A percentile compares a stretch with the other conserved stretches of the same genome.
phyloP scores from a whole-genome alignment of 805 yeast species.

The Ogataea naganishii region DNA sequence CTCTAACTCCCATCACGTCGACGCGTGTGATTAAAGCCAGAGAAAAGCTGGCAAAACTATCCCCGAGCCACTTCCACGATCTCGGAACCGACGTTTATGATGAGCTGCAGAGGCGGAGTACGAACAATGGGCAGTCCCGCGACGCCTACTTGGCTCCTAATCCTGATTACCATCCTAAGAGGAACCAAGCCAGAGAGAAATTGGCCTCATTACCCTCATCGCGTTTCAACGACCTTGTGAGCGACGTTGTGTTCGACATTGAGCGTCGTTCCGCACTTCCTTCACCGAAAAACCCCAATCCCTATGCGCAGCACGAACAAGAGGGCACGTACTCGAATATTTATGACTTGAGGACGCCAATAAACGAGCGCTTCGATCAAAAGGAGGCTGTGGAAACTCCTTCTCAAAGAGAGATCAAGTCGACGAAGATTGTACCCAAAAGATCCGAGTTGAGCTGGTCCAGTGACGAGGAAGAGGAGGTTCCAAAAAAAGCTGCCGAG shows the following conservation, averaged over 20 bases:
- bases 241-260: conserved; percentile 82
- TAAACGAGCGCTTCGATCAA: conserved; percentile 5
- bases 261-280: conserved; percentile 37
- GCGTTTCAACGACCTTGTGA: conserved; percentile 82
- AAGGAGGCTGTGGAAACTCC: conserved; percentile 15
- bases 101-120: conserved; percentile 72
- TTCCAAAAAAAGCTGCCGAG: conserved; percentile 12
- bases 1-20: conserved; percentile 32
- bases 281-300: conserved; percentile 6
- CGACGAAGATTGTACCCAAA: conserved; percentile 72
- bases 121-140: conserved; percentile 41
- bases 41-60: conserved; percentile 72
- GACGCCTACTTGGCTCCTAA: conserved; percentile 63
- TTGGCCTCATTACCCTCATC: conserved; percentile 74
- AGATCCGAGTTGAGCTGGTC: conserved; percentile 85
- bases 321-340: not conserved
- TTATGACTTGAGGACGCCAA: conserved; percentile 10
- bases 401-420: conserved; percentile 31
- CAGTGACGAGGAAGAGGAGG: conserved; percentile 68
- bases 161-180: conserved; percentile 75
- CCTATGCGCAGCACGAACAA: conserved; percentile 1
- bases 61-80: conserved; percentile 78
- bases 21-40: conserved; percentile 76
- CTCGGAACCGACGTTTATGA: conserved; percentile 92
- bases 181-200: conserved; percentile 93